These are phyloP conservation scores for Nothomitra cinnamomea DNA, from an alignment of 2,329 filamentous ascomycete species.

Conservation along the genomic window DNA sequence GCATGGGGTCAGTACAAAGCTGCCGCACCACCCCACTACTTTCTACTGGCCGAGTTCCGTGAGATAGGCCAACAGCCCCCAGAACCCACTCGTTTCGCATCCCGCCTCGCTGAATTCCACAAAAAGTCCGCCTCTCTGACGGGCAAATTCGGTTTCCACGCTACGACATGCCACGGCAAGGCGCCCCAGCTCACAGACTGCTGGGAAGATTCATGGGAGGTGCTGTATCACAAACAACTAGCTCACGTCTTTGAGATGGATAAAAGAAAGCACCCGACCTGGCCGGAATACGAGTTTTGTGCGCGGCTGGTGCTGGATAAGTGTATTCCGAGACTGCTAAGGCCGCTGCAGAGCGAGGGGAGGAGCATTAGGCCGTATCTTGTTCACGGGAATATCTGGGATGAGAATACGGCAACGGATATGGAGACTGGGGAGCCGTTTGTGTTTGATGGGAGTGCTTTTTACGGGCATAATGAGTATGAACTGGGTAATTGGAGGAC, in stretches of 20 bases:
- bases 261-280: neutral
- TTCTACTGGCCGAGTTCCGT: conserved; percentile 16
- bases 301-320: neutral
- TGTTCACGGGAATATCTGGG: conserved; percentile 9
- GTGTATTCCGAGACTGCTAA: conserved; percentile 7
- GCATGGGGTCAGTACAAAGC: neutral
- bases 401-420: conserved; percentile 10
- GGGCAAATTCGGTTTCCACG: conserved; percentile 18
- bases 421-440: conserved; percentile 6
- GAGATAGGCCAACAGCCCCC: conserved; percentile 15
- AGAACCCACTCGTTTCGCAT: conserved; percentile 11
- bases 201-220: conserved; percentile 8
- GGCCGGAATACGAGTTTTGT: conserved; percentile 12
- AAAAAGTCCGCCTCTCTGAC: conserved; percentile 12
- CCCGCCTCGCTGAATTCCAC: conserved; percentile 14
- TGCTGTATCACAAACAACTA: conserved; percentile 9
- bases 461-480: conserved; percentile 14
- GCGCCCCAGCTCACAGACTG: conserved; percentile 13
- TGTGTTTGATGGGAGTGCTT: conserved; percentile 9
- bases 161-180: conserved; percentile 15
- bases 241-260: neutral
- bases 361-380: conserved; percentile 8
- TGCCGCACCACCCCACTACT: conserved; percentile 16
- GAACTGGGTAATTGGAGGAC: conserved; percentile 12
- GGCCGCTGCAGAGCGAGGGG: conserved; percentile 7